A percentile compares a stretch with the other conserved stretches of the same genome.
These are phyloP conservation scores for Rhexocercosporidium sp. DNA, from an alignment of 2,329 filamentous ascomycete genomes.

Conservation along the genomic window DNA sequence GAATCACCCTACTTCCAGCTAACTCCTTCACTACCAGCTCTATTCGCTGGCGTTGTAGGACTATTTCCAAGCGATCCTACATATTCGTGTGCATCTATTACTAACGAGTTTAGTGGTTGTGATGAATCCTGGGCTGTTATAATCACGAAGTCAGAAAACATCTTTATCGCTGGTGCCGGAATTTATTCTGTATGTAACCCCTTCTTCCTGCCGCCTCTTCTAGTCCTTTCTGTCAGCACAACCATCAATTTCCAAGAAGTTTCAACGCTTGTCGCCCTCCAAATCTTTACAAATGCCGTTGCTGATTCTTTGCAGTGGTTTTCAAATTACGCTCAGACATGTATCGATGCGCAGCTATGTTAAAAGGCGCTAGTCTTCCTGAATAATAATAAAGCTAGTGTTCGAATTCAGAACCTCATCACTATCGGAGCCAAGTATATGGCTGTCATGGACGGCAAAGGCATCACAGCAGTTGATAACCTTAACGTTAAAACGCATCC, in stretches of 20 bases:
- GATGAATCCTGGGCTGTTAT: constrained; percentile 36
- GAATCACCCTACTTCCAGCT: constrained; percentile 76
- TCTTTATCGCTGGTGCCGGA: constrained; percentile 39
- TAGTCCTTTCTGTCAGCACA: no score
- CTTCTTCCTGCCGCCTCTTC: no score
- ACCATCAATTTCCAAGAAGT: no score
- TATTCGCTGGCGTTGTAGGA: constrained; percentile 15
- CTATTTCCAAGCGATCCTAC: constrained; percentile 25
- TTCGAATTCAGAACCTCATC: constrained; percentile 35
- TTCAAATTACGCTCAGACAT: constrained; percentile 36
- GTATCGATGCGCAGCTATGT: constrained; percentile 35
- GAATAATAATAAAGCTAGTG: neutral
- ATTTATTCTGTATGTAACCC: no score
- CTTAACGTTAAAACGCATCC: constrained; percentile 40
- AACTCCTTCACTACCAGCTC: constrained; percentile 10
- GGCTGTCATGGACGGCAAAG: constrained; percentile 36
- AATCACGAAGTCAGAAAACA: constrained; percentile 30
- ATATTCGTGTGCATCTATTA: constrained; percentile 20
- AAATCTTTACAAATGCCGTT: no score
- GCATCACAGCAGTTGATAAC: constrained; percentile 39
- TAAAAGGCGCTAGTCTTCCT: constrained; percentile 31
- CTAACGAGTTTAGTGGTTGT: constrained; percentile 27
- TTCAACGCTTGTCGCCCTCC: no score
- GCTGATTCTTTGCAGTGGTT: no score
- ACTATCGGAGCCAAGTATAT: constrained; percentile 43